A percentile compares a stretch with the other conserved stretches of the same genome.
These are phyloP conservation scores for Trichoderma endophyticum DNA, from an alignment of 2,329 filamentous ascomycete genomes.

Conservation along the genomic window DNA sequence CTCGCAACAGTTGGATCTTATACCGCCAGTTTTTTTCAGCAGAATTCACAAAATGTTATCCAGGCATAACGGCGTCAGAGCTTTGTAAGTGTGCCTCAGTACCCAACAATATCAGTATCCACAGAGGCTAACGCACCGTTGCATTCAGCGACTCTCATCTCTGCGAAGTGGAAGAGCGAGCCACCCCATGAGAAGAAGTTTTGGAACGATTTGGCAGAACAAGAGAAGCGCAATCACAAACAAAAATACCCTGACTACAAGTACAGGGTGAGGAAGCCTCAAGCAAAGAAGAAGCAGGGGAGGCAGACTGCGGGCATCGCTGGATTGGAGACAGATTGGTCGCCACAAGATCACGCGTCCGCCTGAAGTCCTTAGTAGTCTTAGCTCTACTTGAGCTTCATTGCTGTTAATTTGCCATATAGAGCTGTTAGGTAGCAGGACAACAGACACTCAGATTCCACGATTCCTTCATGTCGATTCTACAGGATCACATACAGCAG, in stretches of 20 bases:
- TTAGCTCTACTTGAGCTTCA: neutral
- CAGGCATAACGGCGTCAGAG: too few relatives aligned
- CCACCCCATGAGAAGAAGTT: too few relatives aligned
- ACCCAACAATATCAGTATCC: too few relatives aligned
- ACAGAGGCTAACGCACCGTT: too few relatives aligned
- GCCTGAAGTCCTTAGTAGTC: neutral
- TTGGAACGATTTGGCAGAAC: too few relatives aligned
- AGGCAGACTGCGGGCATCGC: neutral
- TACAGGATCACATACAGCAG: neutral
- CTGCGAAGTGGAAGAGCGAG: too few relatives aligned
- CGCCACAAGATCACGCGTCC: neutral
- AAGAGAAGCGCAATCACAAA: too few relatives aligned
- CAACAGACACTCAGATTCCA: neutral
- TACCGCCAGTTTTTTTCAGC: too few relatives aligned
- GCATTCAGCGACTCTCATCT: too few relatives aligned
- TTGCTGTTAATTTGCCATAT: neutral
- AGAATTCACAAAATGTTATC: too few relatives aligned
- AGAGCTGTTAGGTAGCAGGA: neutral
- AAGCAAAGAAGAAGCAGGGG: neutral
- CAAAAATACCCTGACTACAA: conserved; percentile 29
- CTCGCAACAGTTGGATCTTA: too few relatives aligned
- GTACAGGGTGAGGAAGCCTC: conserved; percentile 23
- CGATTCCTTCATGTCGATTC: neutral
- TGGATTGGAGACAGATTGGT: neutral
- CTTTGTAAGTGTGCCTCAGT: too few relatives aligned